These are phyloP conservation scores for Colletotrichum godetiae DNA, from an alignment of 2,329 filamentous ascomycete genomes.

Conservation along the genomic window DNA sequence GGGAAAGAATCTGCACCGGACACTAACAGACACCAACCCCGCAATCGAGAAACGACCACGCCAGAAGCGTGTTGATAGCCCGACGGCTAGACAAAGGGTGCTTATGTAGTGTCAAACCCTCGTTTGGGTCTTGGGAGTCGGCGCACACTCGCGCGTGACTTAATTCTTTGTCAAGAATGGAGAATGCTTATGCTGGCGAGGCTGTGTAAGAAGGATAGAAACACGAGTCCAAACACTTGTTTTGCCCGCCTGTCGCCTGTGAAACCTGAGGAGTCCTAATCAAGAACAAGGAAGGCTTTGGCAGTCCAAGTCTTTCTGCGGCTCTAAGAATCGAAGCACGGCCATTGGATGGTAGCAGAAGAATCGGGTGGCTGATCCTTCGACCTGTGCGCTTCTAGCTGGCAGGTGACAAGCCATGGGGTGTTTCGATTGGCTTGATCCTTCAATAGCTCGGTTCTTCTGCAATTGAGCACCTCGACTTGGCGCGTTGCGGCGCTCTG, in stretches of 20 bases:
- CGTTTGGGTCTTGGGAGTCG: not conserved
- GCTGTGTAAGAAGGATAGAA: not conserved
- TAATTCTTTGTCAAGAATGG: not conserved
- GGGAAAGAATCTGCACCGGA: not conserved
- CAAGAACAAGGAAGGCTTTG: not conserved
- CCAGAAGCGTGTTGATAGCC: not conserved
- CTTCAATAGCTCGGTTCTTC: conserved; percentile 5
- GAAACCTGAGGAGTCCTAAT: not conserved
- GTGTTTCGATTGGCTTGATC: conserved; percentile 13
- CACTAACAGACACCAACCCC: not conserved
- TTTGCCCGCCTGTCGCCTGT: not conserved
- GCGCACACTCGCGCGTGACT: not conserved
- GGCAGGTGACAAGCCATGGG: conserved; percentile 22
- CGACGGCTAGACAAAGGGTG: not conserved
- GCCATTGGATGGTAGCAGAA: not conserved
- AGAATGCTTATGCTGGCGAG: not conserved
- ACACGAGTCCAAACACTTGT: not conserved
- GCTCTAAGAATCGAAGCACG: not conserved
- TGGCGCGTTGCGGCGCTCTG: conserved; percentile 4
- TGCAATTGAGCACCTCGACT: not conserved
- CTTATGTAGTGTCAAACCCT: not conserved
- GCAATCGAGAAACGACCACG: not conserved
- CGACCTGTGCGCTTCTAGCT: not conserved
- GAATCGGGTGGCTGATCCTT: conserved; percentile 31
- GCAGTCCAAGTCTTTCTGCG: not conserved